These are phyloP conservation scores for Saccharomycopsis hybrid DNA, from an alignment of 1,139 yeast genomes.

Conservation along the genomic window DNA sequence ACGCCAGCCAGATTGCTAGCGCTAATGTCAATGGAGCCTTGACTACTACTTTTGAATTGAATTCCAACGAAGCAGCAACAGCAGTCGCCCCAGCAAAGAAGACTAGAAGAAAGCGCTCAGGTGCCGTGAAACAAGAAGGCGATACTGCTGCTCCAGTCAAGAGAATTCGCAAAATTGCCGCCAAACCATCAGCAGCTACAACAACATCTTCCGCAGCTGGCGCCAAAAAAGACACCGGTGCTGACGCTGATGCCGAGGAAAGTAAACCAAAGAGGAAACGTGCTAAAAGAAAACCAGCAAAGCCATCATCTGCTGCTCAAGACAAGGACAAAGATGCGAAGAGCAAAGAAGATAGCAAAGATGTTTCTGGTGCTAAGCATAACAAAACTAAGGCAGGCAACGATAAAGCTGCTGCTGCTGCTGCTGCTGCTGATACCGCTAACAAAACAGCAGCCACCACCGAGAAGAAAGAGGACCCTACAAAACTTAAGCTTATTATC, in stretches of 20 bases:
- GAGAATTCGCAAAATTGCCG: background rate
- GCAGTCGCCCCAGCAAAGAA: background rate
- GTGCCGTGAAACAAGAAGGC: background rate
- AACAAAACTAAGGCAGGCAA: conserved; percentile 17
- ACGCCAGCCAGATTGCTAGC: background rate
- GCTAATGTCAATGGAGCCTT: conserved; percentile 1
- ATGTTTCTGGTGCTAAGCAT: background rate
- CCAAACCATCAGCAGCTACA: background rate
- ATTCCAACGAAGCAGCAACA: background rate
- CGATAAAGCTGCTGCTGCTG: conserved; percentile 19
- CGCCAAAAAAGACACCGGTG: background rate
- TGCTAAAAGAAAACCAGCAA: conserved; percentile 4
- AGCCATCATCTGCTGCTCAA: background rate
- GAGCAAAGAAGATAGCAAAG: background rate
- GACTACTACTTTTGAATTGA: background rate
- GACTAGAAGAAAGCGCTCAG: conserved; percentile 2
- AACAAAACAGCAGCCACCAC: conserved; percentile 3
- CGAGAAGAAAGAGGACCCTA: conserved; percentile 4
- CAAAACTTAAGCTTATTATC: background rate
- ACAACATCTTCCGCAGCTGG: no score
- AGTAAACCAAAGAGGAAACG: conserved; percentile 9
- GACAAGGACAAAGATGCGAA: conserved; percentile 4
- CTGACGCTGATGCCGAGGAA: conserved; percentile 7
- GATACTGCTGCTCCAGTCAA: background rate
- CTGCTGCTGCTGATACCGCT: conserved; percentile 4